phyloP scores from a whole-genome alignment of 2,329 filamentous ascomycete species.

The Cylindrodendrum hubeiense region DNA sequence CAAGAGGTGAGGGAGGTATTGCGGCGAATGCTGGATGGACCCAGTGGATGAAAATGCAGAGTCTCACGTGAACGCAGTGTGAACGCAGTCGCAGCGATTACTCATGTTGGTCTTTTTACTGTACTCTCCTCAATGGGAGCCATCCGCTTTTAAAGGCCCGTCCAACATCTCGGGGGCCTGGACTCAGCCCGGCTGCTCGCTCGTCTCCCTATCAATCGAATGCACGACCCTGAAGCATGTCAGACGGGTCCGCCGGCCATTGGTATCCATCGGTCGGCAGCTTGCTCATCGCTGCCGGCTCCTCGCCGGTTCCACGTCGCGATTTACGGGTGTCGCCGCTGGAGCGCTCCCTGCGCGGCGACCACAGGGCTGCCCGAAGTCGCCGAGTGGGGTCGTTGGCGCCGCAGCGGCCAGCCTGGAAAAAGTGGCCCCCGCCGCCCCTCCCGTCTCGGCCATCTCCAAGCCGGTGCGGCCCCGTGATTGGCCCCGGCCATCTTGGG shows the following conservation, averaged over 20 bases:
- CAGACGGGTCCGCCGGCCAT: constrained; percentile 7
- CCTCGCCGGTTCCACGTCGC: not conserved
- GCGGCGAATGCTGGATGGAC: no score
- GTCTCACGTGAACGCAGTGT: no score
- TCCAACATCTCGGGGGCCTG: not conserved
- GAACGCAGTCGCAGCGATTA: no score
- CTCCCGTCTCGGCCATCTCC: not conserved
- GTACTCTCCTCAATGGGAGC: no score
- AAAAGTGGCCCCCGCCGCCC: not conserved
- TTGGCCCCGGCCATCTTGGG: not conserved
- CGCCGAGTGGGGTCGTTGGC: not conserved
- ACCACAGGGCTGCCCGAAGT: not conserved
- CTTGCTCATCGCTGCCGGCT: not conserved
- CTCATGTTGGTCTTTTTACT: no score
- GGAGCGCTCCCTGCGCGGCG: not conserved
- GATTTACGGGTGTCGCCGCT: not conserved
- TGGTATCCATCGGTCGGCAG: not conserved
- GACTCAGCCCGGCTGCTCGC: not conserved
- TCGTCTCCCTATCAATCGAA: not conserved
- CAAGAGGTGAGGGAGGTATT: no score
- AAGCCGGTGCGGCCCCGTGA: not conserved
- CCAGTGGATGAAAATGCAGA: no score
- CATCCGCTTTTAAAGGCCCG: not conserved
- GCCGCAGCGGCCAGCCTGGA: not conserved
- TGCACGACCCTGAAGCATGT: constrained; percentile 3